Percentiles rank a stretch among this genome's conserved stretches.
Conservation (phyloP, 768 basidiomycete genomes). For the Pholiota molesta region DNA sequence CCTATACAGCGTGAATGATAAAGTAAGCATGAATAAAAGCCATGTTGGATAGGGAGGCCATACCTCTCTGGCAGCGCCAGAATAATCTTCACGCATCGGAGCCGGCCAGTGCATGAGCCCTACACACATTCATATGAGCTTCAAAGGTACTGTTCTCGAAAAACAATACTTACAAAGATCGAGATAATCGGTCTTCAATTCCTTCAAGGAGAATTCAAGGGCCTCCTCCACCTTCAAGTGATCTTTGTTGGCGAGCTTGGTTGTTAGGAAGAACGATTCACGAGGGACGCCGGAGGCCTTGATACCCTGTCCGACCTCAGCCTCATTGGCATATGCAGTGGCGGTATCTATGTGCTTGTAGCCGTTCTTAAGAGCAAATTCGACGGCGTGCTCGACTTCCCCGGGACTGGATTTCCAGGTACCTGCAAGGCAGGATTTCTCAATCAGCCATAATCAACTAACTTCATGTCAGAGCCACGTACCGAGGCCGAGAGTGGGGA, state of each 20-base stretch:
- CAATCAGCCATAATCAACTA: background rate
- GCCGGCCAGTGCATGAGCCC: constrained; percentile 87
- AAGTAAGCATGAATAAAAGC: background rate
- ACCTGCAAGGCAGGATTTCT: constrained; percentile 38
- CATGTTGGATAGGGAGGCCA: constrained; percentile 3
- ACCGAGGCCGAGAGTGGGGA: constrained; percentile 78
- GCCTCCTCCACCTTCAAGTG: constrained; percentile 62
- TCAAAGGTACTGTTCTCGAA: no score
- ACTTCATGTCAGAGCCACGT: constrained; percentile 13
- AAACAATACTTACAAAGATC: constrained; percentile 62
- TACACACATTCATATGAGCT: constrained; percentile 22
- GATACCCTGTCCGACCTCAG: constrained; percentile 83
- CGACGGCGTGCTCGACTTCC: constrained; percentile 73
- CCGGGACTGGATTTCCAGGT: constrained; percentile 81
- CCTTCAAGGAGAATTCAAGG: constrained; percentile 68
- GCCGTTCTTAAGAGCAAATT: constrained; percentile 70
- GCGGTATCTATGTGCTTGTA: constrained; percentile 79
- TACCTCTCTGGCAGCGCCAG: constrained; percentile 50
- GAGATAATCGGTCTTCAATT: constrained; percentile 74
- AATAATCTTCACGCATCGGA: constrained; percentile 60
- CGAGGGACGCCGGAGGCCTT: constrained; percentile 74
- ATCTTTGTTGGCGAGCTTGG: constrained; percentile 67
- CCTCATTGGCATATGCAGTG: constrained; percentile 72
- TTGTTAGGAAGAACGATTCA: constrained; percentile 78
- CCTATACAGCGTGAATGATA: constrained; percentile 19